A percentile compares a stretch with the other conserved stretches of the same genome.
These are phyloP conservation scores for Aaosphaeria arxii DNA, from an alignment of 2,329 filamentous ascomycete species.

Conservation along the genomic window DNA sequence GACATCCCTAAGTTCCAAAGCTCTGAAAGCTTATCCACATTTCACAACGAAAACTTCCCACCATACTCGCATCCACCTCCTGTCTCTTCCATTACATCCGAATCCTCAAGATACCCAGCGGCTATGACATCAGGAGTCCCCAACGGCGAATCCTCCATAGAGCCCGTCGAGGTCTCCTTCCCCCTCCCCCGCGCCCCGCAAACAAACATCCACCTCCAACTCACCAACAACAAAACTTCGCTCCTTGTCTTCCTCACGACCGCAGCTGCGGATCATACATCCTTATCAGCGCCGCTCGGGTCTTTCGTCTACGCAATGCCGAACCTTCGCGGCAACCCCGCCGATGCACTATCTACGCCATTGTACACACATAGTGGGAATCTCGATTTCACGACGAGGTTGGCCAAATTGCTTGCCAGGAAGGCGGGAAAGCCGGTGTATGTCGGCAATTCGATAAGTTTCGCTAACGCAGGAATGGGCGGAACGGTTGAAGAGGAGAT, in stretches of 20 bases:
- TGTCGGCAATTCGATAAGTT: constrained; percentile 82
- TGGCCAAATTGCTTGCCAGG: constrained; percentile 80
- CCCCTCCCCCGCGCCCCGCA: constrained; percentile 55
- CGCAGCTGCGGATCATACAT: constrained; percentile 39
- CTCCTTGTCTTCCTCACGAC: constrained; percentile 58
- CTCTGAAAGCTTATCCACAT: too few species aligned
- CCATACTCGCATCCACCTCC: background rate
- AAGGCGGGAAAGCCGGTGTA: constrained; percentile 75
- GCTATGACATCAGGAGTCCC: constrained; percentile 15
- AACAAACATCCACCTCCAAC: constrained; percentile 58
- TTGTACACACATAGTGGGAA: constrained; percentile 74
- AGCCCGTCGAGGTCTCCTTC: constrained; percentile 55
- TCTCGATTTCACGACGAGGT: constrained; percentile 79
- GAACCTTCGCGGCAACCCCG: constrained; percentile 45
- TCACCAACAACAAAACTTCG: constrained; percentile 53
- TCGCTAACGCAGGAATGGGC: constrained; percentile 70
- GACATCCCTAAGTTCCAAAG: too few species aligned
- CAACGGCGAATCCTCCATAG: constrained; percentile 16
- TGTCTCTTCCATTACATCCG: too few species aligned
- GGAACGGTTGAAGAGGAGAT: constrained; percentile 91
- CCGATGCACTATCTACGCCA: constrained; percentile 70
- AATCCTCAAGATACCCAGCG: background rate
- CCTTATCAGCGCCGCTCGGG: constrained; percentile 55
- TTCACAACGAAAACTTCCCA: background rate
- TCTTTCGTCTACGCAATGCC: constrained; percentile 94